phyloP scores from a whole-genome alignment of 768 basidiomycete species.

The Cystofilobasidium macerans region DNA sequence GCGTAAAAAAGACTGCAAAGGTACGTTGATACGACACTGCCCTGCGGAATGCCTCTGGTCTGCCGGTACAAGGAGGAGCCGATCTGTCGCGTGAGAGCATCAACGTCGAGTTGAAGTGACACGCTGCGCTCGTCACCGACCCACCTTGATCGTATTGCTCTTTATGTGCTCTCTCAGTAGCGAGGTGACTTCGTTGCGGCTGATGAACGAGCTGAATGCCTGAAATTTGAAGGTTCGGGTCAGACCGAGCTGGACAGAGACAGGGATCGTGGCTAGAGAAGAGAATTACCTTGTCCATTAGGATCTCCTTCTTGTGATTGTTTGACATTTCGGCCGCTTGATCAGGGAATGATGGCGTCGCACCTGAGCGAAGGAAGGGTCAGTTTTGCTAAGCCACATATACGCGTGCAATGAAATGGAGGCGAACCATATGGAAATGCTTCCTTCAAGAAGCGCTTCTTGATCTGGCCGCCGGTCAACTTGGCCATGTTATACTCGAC shows the following conservation, averaged over 20 bases:
- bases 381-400: background rate
- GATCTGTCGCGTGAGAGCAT: slow-evolving; percentile 47
- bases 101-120: background rate
- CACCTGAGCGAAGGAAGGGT: slow-evolving; percentile 44
- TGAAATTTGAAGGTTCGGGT: slow-evolving; percentile 28
- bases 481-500: slow-evolving; percentile 17
- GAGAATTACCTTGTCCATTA: slow-evolving; percentile 62
- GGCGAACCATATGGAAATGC: slow-evolving; percentile 58
- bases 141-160: slow-evolving; percentile 81
- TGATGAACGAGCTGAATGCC: slow-evolving; percentile 43
- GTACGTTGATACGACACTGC: slow-evolving; percentile 86
- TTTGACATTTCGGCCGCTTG: slow-evolving; percentile 58
- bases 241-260: background rate
- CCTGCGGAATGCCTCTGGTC: slow-evolving; percentile 90
- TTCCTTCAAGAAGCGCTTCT: slow-evolving; percentile 44
- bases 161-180: slow-evolving; percentile 80
- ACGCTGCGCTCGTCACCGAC: background rate
- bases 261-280: background rate
- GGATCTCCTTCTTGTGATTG: slow-evolving; percentile 60
- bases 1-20: slow-evolving; percentile 86
- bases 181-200: background rate
- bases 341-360: slow-evolving; percentile 61
- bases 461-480: slow-evolving; percentile 12
- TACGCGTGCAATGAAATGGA: background rate
- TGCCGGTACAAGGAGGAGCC: slow-evolving; percentile 72